Evolutionary conservation across 2,329 filamentous ascomycete species (phyloP), one percentile per base, ranked within the genome.

Genomic region (Ophioceras dolichostomum): DNA sequence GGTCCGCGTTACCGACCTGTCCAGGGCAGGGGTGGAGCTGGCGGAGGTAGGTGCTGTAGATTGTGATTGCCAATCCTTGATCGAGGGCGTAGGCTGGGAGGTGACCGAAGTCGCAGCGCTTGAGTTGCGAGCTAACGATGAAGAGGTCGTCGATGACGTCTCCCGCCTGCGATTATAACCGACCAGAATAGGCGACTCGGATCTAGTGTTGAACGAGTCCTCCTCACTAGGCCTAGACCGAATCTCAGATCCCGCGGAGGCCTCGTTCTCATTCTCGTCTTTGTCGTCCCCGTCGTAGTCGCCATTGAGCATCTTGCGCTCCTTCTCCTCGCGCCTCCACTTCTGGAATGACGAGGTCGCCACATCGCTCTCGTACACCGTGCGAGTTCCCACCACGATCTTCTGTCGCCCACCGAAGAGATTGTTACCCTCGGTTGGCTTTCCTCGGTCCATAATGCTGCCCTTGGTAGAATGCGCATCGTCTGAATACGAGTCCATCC

Each of bases 401-500:
- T 96, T 96, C 56, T 96, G 91, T 32, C 91, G 77, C 13, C 91
- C 91, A 40, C 91, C 91, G 58, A 98, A 98, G 39, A 98, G 60
- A 47, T 84, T 82, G 53, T 96, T 98, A 32, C 89, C 87, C 53
- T 96, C 89, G 1, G 75, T 79, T 0, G 85, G 87, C 47, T 88
- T 80, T 7, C 81, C 68, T 36, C 91, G 73, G 48, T 68, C 80
- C 83, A 96, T 89, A n/a, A 96, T 70, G 55, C 83, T 86, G 2
- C 75, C 61, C 9, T 66, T 62, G 4, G 64, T 61, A 6, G 73
- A 75, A 32, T 80, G 77, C 26, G 79, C 70, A 44, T 94, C 86
- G 26, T 74, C 73, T 4, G 70, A 65, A 47, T 73, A 83, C 0
- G 84, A 87, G 39, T 76, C 69, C 13, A 72, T 66, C 3, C 83